Percentiles rank a stretch among this genome's conserved stretches.
Conservation (phyloP, 2,329 filamentous ascomycete species). For the Exophiala sp. region DNA sequence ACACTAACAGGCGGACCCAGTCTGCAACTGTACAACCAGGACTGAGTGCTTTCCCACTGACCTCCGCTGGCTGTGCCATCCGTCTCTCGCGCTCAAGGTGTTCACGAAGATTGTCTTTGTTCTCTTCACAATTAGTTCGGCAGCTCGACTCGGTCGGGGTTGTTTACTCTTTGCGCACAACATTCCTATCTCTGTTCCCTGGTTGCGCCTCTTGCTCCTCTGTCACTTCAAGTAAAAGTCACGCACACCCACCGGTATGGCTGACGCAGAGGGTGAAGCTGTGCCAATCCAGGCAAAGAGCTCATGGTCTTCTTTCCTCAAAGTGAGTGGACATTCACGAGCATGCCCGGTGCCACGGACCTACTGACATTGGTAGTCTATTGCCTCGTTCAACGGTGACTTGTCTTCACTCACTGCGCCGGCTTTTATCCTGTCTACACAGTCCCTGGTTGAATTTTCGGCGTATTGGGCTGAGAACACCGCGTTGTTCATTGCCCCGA, state of each 20-base stretch:
- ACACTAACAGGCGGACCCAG: no score
- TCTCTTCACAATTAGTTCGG: no score
- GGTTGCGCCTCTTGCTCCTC: no score
- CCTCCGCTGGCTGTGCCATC: no score
- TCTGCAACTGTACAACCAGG: no score
- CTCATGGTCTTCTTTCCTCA: constrained; percentile 44
- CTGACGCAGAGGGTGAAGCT: constrained; percentile 38
- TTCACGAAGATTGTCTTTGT: no score
- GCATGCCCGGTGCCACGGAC: neutral
- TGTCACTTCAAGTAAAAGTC: neutral
- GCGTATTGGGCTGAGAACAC: constrained; percentile 70
- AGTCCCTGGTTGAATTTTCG: constrained; percentile 60
- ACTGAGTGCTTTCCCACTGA: no score
- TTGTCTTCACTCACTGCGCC: constrained; percentile 74
- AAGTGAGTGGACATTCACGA: constrained; percentile 32
- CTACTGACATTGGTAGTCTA: constrained; percentile 45
- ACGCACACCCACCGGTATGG: constrained; percentile 20
- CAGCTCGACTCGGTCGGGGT: no score
- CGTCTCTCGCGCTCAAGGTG: no score
- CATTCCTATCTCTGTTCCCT: no score
- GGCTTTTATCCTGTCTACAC: constrained; percentile 74
- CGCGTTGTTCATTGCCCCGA: constrained; percentile 66
- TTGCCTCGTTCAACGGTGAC: constrained; percentile 78
- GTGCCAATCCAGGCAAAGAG: constrained; percentile 40
- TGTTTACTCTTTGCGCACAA: no score